Conservation (phyloP, 177 flowering plant genomes). For the Vitis hybrid region DNA sequence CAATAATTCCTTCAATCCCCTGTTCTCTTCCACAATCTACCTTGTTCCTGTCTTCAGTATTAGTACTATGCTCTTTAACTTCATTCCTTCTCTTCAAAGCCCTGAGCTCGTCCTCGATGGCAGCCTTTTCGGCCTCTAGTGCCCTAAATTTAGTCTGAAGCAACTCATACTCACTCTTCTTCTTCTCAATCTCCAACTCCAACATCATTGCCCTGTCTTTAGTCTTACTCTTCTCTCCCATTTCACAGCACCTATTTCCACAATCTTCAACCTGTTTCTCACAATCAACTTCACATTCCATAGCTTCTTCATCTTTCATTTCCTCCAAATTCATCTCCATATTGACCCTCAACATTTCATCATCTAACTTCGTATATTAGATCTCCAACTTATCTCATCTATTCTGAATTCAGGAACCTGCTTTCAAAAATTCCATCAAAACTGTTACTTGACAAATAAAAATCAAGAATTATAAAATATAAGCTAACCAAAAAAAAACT, state of each 20-base stretch:
- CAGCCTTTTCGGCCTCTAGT: constrained; percentile 25
- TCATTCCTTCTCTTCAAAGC: constrained; percentile 23
- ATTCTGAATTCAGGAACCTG: no score
- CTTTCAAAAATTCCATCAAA: no score
- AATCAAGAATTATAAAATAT: no score
- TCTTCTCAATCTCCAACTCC: constrained; percentile 28
- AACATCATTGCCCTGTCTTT: constrained; percentile 18
- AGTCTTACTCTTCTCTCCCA: constrained; percentile 18
- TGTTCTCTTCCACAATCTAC: constrained; percentile 3
- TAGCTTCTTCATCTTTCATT: background rate
- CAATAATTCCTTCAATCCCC: constrained; percentile 12
- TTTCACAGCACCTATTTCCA: constrained; percentile 15
- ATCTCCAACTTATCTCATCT: no score
- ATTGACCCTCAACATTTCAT: constrained; percentile 11
- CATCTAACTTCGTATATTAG: no score
- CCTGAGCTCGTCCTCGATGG: constrained; percentile 26
- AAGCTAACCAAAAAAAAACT: no score
- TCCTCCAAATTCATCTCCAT: constrained; percentile 10
- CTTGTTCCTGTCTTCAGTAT: constrained; percentile 2
- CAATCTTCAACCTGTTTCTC: constrained; percentile 20
- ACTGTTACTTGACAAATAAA: no score
- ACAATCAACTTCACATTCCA: background rate
- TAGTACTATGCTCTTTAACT: constrained; percentile 17
- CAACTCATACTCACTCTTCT: constrained; percentile 20
- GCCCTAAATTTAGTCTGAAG: constrained; percentile 26